Conservation (phyloP, 2,329 filamentous ascomycete genomes). For the Trichophyton schoenleinii region DNA sequence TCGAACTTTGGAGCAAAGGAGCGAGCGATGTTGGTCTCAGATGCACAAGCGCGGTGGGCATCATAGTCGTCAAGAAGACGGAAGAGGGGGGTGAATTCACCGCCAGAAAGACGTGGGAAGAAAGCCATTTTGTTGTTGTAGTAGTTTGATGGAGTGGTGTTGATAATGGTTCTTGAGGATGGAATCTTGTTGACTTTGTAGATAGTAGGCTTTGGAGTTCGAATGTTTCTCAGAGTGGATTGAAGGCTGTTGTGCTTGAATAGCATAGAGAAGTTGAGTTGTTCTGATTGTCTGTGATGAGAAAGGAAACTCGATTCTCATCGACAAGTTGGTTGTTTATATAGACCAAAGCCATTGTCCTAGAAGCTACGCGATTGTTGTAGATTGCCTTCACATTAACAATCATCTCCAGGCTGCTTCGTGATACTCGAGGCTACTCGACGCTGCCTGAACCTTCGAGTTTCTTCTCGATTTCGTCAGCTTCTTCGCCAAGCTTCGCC, state of each 20-base stretch:
- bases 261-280: constrained; percentile 1
- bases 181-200: constrained; percentile 5
- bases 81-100: constrained; percentile 31
- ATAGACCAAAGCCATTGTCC: constrained; percentile 6
- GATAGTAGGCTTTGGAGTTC: constrained; percentile 3
- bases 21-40: constrained; percentile 11
- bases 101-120: constrained; percentile 23
- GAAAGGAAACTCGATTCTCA: constrained; percentile 1
- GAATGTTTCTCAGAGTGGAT: constrained; percentile 7
- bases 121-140: constrained; percentile 29
- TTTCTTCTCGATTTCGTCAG: not conserved
- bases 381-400: not conserved
- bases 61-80: constrained; percentile 33
- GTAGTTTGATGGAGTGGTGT: constrained; percentile 8
- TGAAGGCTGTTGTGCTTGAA: constrained; percentile 5
- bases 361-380: constrained; percentile 6
- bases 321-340: constrained; percentile 7
- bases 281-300: constrained; percentile 5
- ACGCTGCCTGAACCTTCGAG: not conserved
- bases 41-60: constrained; percentile 18
- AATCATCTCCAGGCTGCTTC: not conserved
- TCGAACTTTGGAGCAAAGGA: constrained; percentile 33
- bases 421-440: not conserved
- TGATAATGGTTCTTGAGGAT: not conserved
- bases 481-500: not conserved